Evolutionary conservation across 805 yeast genomes (phyloP), one percentile per base, ranked within the genome.

Genomic region (Hanseniaspora osmophila): DNA sequence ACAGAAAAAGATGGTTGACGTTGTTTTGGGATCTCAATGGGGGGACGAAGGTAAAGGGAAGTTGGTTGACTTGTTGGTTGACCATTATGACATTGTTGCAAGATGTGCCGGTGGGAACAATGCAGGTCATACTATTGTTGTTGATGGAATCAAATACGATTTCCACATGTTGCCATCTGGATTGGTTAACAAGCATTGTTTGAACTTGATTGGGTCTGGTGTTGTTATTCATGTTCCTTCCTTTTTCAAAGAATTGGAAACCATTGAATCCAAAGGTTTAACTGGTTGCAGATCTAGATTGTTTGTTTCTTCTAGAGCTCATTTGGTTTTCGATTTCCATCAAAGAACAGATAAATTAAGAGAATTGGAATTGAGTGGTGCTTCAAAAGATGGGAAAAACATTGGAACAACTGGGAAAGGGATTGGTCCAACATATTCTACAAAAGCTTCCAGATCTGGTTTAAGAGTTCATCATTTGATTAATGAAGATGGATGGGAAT

Each of bases 11-110:
- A 67, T 68, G 73, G 68, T 67, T 55, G 66, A 67, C 61, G 97
- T 92, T 52, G 99, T 92, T 46, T 74, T 92, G 58, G 99, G 99
- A 48, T 71, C 97, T 67, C 99, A 92, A 68, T 92, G 99, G 99
- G 99, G 99, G 52, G 99, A 92, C 62, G 99, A 92, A 77, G 99
- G 99, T 62, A 92, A 92, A 64, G 99, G 99, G 48, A 92, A 92
- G 67, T 75, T 92, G 48, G 99, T 92, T 43, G 98, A 92, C 63
- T 71, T 92, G 47, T 74, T 92, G 44, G 94, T 97, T 67, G 97
- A 90, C 58, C 79, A 85, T 54, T 82, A 92, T 56, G 97, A 92
- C 55, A 90, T 92, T 38, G 94, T 96, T 64, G 96, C 97, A 29
- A 77, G 99, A 64, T 90, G 97, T 68, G 88, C 83, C 62, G 99